These are phyloP conservation scores for Naganishia vishniacii DNA, from an alignment of 768 basidiomycete species.

Conservation along the genomic window DNA sequence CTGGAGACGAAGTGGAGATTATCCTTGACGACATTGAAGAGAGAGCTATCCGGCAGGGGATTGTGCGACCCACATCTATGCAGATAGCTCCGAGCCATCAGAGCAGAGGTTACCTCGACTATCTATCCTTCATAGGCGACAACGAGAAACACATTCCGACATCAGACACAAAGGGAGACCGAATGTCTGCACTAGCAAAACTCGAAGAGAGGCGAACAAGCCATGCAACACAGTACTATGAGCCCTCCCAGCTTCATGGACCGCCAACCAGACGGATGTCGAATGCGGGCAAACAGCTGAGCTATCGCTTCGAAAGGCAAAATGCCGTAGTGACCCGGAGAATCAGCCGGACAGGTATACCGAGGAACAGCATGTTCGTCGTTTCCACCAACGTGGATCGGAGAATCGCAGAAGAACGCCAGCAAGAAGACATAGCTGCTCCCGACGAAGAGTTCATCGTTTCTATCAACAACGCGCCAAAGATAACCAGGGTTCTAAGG, in stretches of 20 bases:
- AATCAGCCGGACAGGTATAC: slow-evolving; percentile 1
- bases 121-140: slow-evolving; percentile 1
- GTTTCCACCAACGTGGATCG: slow-evolving; percentile 7
- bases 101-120: slow-evolving; percentile 9
- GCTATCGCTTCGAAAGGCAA: slow-evolving; percentile 8
- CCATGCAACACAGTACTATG: neutral
- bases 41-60: neutral
- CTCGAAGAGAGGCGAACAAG: slow-evolving; percentile 8
- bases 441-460: slow-evolving; percentile 8
- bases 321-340: neutral
- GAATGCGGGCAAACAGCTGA: slow-evolving; percentile 12
- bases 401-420: neutral
- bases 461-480: slow-evolving; percentile 17
- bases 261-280: neutral
- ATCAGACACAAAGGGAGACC: neutral
- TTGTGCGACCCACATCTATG: neutral
- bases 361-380: slow-evolving; percentile 11
- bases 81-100: slow-evolving; percentile 6
- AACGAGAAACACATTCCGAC: neutral
- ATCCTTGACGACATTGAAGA: slow-evolving; percentile 18
- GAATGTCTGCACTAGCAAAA: neutral
- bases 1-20: slow-evolving; percentile 52
- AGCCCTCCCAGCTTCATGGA: neutral
- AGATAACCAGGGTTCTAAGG: slow-evolving; percentile 18
- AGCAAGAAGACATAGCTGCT: neutral